Evolutionary conservation across 306 rosid species (phyloP).

Genomic region (Chamaecrista fasciculata): DNA sequence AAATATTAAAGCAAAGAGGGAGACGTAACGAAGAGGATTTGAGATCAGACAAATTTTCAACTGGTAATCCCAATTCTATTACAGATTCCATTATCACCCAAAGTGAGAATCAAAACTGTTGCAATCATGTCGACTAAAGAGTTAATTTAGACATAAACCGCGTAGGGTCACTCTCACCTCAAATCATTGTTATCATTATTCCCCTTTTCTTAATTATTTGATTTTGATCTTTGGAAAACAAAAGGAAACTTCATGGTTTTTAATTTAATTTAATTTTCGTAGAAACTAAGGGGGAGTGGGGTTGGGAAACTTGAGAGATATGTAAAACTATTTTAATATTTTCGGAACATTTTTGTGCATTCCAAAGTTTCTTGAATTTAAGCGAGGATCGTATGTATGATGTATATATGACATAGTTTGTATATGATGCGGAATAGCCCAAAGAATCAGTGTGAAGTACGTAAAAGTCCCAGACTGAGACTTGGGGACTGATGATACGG

Average conservation of each 20-base stretch:
- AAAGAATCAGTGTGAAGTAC: too few species aligned
- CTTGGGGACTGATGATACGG: too few species aligned
- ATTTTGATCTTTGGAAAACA: conserved; percentile 35
- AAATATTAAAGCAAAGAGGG: conserved; percentile 14
- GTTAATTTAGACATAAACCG: conserved; percentile 36
- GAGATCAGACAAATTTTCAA: conserved; percentile 40
- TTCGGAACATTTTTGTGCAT: too few species aligned
- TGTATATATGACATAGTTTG: too few species aligned
- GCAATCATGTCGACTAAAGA: conserved; percentile 52
- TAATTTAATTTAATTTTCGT: too few species aligned
- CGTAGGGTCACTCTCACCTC: conserved; percentile 34
- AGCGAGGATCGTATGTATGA: too few species aligned
- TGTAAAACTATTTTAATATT: too few species aligned
- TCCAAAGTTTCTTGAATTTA: too few species aligned
- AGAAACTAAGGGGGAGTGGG: too few species aligned
- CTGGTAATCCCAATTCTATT: conserved; percentile 37
- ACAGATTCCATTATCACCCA: conserved; percentile 43
- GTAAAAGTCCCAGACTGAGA: too few species aligned
- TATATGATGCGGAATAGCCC: too few species aligned
- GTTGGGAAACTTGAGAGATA: too few species aligned
- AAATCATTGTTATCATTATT: conserved; percentile 40
- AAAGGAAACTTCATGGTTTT: conserved; percentile 33
- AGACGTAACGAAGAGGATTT: conserved; percentile 26
- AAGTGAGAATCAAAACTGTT: conserved; percentile 44
- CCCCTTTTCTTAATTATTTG: conserved; percentile 32